Evolutionary conservation across 495 filamentous ascomycete species (phyloP).

Genomic region (Penicillium manginii): DNA sequence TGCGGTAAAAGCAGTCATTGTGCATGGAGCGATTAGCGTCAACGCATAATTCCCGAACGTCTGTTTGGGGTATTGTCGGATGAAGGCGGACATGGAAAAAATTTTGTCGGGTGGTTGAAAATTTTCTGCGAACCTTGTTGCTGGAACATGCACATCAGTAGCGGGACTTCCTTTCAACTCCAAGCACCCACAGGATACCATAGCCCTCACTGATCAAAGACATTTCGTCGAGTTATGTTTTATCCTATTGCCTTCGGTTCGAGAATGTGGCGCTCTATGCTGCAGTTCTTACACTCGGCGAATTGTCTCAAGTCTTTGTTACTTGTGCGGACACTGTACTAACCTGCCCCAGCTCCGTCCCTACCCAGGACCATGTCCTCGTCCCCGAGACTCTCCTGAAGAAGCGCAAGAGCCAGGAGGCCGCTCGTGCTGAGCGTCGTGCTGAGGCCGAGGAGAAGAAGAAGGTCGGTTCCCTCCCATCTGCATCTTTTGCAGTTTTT

Average conservation of each 20-base stretch:
- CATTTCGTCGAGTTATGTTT: conserved; percentile 74
- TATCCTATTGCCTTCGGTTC: conserved; percentile 55
- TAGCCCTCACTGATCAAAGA: conserved; percentile 76
- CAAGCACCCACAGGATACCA: conserved; percentile 10
- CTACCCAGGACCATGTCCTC: conserved; percentile 88
- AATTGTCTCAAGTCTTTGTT: conserved; percentile 63
- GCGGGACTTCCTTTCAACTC: conserved; percentile 12
- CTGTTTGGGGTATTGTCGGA: conserved; percentile 79
- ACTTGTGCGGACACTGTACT: conserved; percentile 72
- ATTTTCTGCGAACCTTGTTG: conserved; percentile 25
- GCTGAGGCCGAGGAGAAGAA: conserved; percentile 83
- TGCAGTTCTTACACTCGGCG: conserved; percentile 89
- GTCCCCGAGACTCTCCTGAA: conserved; percentile 98
- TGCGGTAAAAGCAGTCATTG: conserved; percentile 29
- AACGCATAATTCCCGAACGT: conserved; percentile 61
- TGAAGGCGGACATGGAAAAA: conserved; percentile 52
- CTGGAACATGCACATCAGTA: conserved; percentile 40
- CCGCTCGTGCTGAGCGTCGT: conserved; percentile 84
- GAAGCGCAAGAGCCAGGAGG: conserved; percentile 99
- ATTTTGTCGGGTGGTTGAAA: conserved; percentile 16
- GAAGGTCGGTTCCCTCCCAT: conserved; percentile 66
- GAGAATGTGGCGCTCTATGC: conserved; percentile 89
- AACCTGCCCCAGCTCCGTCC: conserved; percentile 74
- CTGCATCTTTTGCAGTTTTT: neutral
- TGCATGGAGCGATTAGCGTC: conserved; percentile 41